These are phyloP conservation scores for Beauveria sp. DNA, from an alignment of 2,329 filamentous ascomycete genomes.

Conservation along the genomic window DNA sequence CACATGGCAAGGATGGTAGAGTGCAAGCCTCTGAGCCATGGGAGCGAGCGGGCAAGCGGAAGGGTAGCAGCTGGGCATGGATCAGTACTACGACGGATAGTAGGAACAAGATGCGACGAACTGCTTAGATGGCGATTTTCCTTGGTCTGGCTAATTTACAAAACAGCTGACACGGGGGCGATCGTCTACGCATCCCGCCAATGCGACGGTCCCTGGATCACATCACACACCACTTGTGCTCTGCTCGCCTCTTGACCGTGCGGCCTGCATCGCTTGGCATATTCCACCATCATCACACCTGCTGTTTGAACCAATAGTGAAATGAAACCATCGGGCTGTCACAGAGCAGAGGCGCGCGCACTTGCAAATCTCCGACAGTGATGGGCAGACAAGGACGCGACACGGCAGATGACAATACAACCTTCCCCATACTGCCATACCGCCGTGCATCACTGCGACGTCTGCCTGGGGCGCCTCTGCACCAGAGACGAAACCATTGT, in stretches of 20 bases:
- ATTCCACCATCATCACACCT: not conserved
- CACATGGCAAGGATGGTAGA: conserved; percentile 3
- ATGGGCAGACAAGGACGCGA: not conserved
- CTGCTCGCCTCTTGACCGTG: not conserved
- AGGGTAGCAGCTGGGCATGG: not conserved
- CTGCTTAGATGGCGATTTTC: not conserved
- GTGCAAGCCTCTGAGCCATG: conserved; percentile 21
- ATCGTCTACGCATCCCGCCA: not conserved
- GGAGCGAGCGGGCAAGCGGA: not conserved
- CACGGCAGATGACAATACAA: not conserved
- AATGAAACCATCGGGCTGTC: not conserved
- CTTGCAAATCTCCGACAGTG: not conserved
- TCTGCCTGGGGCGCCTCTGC: not conserved
- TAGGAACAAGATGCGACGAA: not conserved
- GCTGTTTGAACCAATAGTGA: not conserved
- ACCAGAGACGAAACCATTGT: not conserved
- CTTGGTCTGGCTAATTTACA: not conserved
- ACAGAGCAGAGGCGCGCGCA: not conserved
- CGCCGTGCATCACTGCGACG: not conserved
- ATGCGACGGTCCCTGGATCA: not conserved
- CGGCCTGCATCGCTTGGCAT: conserved; percentile 1
- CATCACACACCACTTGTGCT: not conserved
- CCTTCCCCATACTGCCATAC: not conserved
- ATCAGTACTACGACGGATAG: not conserved
- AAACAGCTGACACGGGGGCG: not conserved